Conservation (phyloP, 129 eudicot genomes). For the Lonicera japonica region DNA sequence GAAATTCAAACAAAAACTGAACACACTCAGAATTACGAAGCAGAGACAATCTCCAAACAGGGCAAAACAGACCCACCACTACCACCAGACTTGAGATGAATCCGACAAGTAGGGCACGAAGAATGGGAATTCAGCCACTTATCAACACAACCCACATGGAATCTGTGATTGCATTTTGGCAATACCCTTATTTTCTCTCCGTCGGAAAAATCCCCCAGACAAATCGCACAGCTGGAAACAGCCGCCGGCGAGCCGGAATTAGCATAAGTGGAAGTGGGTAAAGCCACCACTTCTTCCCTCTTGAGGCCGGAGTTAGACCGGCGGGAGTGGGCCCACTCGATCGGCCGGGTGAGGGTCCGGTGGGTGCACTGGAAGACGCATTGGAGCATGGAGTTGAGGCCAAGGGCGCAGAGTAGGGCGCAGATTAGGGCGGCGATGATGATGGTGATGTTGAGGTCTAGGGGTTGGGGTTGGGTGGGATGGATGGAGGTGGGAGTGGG, state of each 20-base stretch:
- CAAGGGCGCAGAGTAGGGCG: slow-evolving; percentile 13
- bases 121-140: slow-evolving; percentile 15
- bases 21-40: background rate
- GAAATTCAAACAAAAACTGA: too few relatives aligned
- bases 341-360: slow-evolving; percentile 1
- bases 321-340: slow-evolving; percentile 7
- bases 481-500: too few relatives aligned
- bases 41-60: slow-evolving; percentile 1
- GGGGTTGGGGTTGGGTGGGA: too few relatives aligned
- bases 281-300: slow-evolving; percentile 10
- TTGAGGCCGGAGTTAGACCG: slow-evolving; percentile 12
- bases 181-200: slow-evolving; percentile 11
- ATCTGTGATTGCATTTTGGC: slow-evolving; percentile 11
- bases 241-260: slow-evolving; percentile 2
- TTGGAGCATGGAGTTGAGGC: slow-evolving; percentile 18
- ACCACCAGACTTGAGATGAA: background rate
- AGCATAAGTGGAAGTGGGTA: slow-evolving; percentile 14
- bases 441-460: background rate
- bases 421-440: slow-evolving; percentile 14
- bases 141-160: slow-evolving; percentile 12
- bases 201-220: slow-evolving; percentile 11
- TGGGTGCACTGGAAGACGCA: slow-evolving; percentile 11
- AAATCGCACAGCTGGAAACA: slow-evolving; percentile 8
- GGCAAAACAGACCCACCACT: background rate
- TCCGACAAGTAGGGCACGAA: slow-evolving; percentile 15